Evolutionary conservation across 1,139 yeast species (phyloP).

Genomic region (Magnusiomyces starmeri): DNA sequence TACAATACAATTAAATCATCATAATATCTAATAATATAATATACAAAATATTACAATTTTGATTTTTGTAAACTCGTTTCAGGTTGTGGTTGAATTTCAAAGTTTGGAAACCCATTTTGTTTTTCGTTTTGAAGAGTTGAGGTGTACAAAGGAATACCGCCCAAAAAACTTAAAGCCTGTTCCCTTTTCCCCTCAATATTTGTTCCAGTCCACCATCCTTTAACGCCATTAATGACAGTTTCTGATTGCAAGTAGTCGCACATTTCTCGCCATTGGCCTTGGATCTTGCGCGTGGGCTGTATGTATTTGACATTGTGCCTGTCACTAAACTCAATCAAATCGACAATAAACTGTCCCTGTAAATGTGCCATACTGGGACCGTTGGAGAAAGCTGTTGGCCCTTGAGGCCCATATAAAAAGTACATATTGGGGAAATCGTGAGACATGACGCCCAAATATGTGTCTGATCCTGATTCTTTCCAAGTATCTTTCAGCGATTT

Average conservation of each 20-base stretch:
- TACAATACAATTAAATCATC: too few species aligned
- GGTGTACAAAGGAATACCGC: slow-evolving; percentile 14
- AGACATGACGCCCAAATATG: slow-evolving; percentile 26
- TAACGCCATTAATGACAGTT: slow-evolving; percentile 10
- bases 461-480: slow-evolving; percentile 23
- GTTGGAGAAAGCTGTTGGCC: slow-evolving; percentile 30
- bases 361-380: slow-evolving; percentile 21
- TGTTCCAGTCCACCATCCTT: slow-evolving; percentile 17
- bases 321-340: slow-evolving; percentile 11
- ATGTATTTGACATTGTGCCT: slow-evolving; percentile 10
- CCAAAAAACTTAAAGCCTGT: slow-evolving; percentile 16
- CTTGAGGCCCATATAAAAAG: slow-evolving; percentile 28
- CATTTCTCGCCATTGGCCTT: slow-evolving; percentile 8
- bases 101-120: too few species aligned
- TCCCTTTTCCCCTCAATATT: slow-evolving; percentile 16
- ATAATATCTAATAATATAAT: too few species aligned
- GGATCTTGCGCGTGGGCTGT: slow-evolving; percentile 11
- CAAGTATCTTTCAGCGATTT: slow-evolving; percentile 24
- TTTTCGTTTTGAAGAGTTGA: slow-evolving; percentile 9
- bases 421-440: slow-evolving; percentile 29
- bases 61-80: neutral
- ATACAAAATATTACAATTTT: neutral
- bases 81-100: too few species aligned
- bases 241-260: slow-evolving; percentile 12
- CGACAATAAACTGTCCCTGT: slow-evolving; percentile 16